Base-by-base conservation (phyloP, 805 yeast species). In the Metschnikowia chrysomelidarum region DNA sequence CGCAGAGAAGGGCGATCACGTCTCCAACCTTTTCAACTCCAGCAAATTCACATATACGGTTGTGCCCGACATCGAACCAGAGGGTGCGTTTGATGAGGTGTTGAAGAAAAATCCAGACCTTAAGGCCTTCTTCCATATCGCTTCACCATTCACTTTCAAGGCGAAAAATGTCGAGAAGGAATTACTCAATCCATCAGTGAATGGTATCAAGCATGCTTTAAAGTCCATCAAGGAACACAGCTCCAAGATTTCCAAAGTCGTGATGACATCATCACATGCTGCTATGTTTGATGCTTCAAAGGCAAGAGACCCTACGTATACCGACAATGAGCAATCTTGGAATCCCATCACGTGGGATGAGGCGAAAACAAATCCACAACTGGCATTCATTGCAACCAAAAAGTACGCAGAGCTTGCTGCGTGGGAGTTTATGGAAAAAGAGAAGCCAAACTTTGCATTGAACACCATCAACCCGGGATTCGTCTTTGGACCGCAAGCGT, bases 71-170 rank as follows among this genome's bases (percentile, higher is more conserved):
- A 67, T 78, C 32, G 64, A 63, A 7, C 54, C 57, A 10, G 60
- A 50, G n/a, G 63, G 64, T 10, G 75, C 78, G 0, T 74, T 74
- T 41, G 71, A 70, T 36, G 53, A 53, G 6, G 67, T 69, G 0
- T 62, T 78, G 45, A 54, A 67, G 46, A 61, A 59, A 15, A 69
- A 71, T 41, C 71, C 72, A 22, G 79, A 76, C 24, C 68, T 78
- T 37, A 59, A 62, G 9, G 75, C 69, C 21, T 78, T 80, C 29
- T 46, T 78, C 26, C 86, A 79, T 54, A 69, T 80, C 7, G 85
- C 86, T 2, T 71, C 82, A 10, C 83, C 85, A 10, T 72, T 73
- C 51, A 60, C 67, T 18, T 71, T 67, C 51, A 63, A 68, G 8
- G 56, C 64, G 14, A 55, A 62, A 10, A 63, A 69, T 41, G 60